A percentile compares a stretch with the other conserved stretches of the same genome.
phyloP scores from a whole-genome alignment of 345 rosid genomes.

The Acer negundo region DNA sequence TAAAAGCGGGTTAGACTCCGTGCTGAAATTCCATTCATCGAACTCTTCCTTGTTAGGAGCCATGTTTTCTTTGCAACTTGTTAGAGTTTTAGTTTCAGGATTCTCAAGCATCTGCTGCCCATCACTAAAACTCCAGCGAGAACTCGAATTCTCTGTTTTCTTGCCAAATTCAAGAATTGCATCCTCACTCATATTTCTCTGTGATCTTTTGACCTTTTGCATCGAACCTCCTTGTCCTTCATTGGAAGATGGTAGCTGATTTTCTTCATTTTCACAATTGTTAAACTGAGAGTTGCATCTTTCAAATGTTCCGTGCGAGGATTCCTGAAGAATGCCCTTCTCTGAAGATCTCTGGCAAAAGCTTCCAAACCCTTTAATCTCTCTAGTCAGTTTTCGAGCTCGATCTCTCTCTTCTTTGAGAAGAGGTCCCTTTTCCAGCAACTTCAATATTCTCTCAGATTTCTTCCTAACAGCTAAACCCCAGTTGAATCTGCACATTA shows the following conservation, averaged over 20 bases:
- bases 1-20: slow-evolving; percentile 46
- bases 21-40: slow-evolving; percentile 31
- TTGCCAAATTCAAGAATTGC: background rate
- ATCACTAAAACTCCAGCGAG: slow-evolving; percentile 12
- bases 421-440: slow-evolving; percentile 66
- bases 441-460: slow-evolving; percentile 61
- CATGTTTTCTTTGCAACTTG: slow-evolving; percentile 42
- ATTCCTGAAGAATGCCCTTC: slow-evolving; percentile 41
- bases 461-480: slow-evolving; percentile 79
- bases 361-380: slow-evolving; percentile 89
- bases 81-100: slow-evolving; percentile 23
- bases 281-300: slow-evolving; percentile 58
- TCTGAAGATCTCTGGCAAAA: slow-evolving; percentile 46
- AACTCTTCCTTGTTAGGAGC: slow-evolving; percentile 37
- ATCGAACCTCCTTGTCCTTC: slow-evolving; percentile 20
- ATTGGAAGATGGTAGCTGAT: slow-evolving; percentile 21
- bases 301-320: slow-evolving; percentile 32
- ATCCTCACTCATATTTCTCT: slow-evolving; percentile 5
- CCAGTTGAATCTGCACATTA: slow-evolving; percentile 76
- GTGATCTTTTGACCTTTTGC: slow-evolving; percentile 17
- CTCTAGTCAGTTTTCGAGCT: slow-evolving; percentile 80
- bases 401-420: slow-evolving; percentile 75
- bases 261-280: slow-evolving; percentile 40
- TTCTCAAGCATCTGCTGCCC: slow-evolving; percentile 15
- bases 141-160: slow-evolving; percentile 5